A percentile compares a stretch with the other conserved stretches of the same genome.
phyloP scores from a whole-genome alignment of 192 early-diverging fungal species.

The Linnemannia elongata region DNA sequence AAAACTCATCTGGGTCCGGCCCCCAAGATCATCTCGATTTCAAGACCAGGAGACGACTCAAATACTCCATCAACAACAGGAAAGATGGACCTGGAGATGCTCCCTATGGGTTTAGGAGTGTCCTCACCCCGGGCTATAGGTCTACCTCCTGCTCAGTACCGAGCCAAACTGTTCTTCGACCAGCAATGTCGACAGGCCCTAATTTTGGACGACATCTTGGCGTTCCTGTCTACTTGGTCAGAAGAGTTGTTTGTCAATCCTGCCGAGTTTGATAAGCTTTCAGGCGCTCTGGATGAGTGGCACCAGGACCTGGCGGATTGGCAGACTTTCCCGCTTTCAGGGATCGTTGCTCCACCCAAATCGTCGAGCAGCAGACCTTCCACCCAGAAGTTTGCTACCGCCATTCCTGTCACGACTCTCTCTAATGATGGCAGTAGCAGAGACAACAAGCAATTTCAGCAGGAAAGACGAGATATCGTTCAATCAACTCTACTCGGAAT shows the following conservation, averaged over 20 bases:
- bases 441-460: neutral
- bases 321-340: constrained; percentile 51
- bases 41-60: neutral
- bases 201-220: constrained; percentile 41
- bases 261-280: constrained; percentile 49
- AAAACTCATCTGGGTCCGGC: constrained; percentile 32
- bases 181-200: constrained; percentile 55
- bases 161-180: constrained; percentile 45
- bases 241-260: constrained; percentile 49
- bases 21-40: constrained; percentile 20
- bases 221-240: constrained; percentile 46
- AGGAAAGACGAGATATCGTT: constrained; percentile 43
- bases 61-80: neutral
- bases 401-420: neutral
- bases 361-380: constrained; percentile 3
- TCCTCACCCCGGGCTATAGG: neutral
- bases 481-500: constrained; percentile 49
- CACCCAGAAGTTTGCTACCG: neutral
- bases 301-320: constrained; percentile 37
- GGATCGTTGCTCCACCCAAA: constrained; percentile 6
- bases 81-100: neutral
- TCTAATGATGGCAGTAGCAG: neutral
- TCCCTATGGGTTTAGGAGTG: constrained; percentile 15
- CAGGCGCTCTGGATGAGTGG: constrained; percentile 40
- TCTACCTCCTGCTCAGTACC: constrained; percentile 34